Base-by-base conservation (phyloP, 495 filamentous ascomycete species). In the Amniculicola lignicola region DNA sequence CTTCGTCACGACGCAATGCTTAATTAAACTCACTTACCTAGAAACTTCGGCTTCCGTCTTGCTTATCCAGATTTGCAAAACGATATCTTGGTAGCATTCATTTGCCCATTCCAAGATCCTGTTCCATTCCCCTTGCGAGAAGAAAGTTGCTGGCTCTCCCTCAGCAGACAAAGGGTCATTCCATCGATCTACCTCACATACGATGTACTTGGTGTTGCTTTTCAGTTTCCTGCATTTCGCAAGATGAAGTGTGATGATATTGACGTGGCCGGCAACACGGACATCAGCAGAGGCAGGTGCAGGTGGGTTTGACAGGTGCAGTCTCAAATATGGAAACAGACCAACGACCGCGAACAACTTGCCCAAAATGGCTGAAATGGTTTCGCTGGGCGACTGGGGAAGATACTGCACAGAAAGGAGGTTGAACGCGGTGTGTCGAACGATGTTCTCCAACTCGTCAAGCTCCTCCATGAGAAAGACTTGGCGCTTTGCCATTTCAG, bases 401-500 rank as follows among this genome's bases (percentile, higher is more conserved):
- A 33, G 7, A 7, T 33, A n/a, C n/a, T 33, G 9, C 7, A 9
- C 29, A 33, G 9, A n/a, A 35, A 9, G 27, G 11, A 41, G 38
- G 16, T 41, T 10, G 4, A 49, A 49, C 1, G 45, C 25, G 18
- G 15, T 9, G 4, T 49, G 18, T 16, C 10, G 9, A 14, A 4
- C 45, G 9, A 14, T 29, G 16, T 42, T 31, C 5, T 52, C 19
- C 5, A 41, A 19, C 9, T 19, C 16, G 37, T 15, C 22, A 10
- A 52, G n/a, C 27, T 4, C 4, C 5, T 23, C 4, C 28, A 50
- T 14, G 12, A 36, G 19, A 14, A 2, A n/a, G 46, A 16, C 27
- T 38, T 22, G 36, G 40, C 18, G 27, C 2, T 18, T 16, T 37
- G 51, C 51, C 51, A 54, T 54, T 27, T 45, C 40, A 18, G 39